phyloP scores from a whole-genome alignment of 164 flowering plant species.

The Vitis cinerea region DNA sequence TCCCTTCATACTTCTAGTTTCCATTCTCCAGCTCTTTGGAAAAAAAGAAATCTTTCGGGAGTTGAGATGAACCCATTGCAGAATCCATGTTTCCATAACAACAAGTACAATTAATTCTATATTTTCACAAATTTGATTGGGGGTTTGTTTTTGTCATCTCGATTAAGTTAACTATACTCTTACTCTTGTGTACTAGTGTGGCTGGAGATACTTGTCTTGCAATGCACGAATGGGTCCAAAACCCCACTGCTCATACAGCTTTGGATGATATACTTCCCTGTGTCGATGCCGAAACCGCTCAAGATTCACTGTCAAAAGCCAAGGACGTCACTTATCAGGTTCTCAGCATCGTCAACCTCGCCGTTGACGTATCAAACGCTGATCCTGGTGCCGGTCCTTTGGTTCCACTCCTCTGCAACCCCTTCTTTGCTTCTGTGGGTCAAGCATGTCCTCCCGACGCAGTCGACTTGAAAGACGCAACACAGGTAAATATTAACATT shows the following conservation, averaged over 20 bases:
- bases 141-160: too few relatives aligned
- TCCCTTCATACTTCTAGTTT: too few relatives aligned
- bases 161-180: too few relatives aligned
- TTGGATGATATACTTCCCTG: conserved; percentile 57
- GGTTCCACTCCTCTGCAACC: conserved; percentile 61
- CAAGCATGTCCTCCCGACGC: conserved; percentile 49
- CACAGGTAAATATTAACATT: conserved; percentile 34
- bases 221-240: conserved; percentile 57
- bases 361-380: too few relatives aligned
- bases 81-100: too few relatives aligned
- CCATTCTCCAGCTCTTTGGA: too few relatives aligned
- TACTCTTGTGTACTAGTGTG: conserved; percentile 27
- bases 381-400: conserved; percentile 40
- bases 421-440: conserved; percentile 30
- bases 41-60: too few relatives aligned
- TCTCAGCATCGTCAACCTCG: conserved; percentile 37
- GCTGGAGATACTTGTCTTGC: conserved; percentile 61
- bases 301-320: conserved; percentile 47
- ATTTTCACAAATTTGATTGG: too few relatives aligned
- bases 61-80: too few relatives aligned
- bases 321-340: conserved; percentile 53
- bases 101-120: too few relatives aligned
- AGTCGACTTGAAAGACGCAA: conserved; percentile 46
- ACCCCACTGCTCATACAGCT: conserved; percentile 56
- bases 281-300: conserved; percentile 48